Percentiles rank a stretch among this genome's conserved stretches.
These are phyloP conservation scores for Galerina sulciceps DNA, from an alignment of 768 basidiomycete genomes.

Conservation along the genomic window DNA sequence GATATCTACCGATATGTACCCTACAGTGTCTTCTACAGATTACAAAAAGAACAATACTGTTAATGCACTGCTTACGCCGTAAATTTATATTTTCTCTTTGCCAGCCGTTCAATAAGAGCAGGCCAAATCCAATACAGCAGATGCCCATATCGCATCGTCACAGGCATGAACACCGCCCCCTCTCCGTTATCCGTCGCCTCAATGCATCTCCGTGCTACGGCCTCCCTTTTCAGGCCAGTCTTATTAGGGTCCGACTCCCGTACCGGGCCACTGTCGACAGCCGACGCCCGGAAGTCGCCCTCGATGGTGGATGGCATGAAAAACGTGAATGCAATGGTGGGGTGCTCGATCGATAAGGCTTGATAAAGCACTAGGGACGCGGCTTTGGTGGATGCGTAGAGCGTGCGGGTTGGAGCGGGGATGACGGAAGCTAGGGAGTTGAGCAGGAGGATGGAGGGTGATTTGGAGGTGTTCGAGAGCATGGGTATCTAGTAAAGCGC, in stretches of 20 bases:
- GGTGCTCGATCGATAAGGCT: constrained; percentile 80
- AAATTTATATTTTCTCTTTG: constrained; percentile 70
- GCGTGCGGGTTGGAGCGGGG: constrained; percentile 82
- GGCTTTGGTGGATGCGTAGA: constrained; percentile 86
- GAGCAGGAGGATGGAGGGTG: constrained; percentile 78
- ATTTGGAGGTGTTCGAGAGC: constrained; percentile 61
- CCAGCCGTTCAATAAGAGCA: constrained; percentile 56
- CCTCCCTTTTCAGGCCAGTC: constrained; percentile 59
- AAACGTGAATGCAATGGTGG: constrained; percentile 62
- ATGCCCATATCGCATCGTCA: constrained; percentile 48
- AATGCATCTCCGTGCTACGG: constrained; percentile 65
- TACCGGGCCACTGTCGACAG: constrained; percentile 61
- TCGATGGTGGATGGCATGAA: constrained; percentile 74
- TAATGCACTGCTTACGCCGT: neutral
- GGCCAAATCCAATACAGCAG: constrained; percentile 72
- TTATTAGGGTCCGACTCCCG: constrained; percentile 58
- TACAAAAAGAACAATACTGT: neutral
- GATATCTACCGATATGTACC: neutral
- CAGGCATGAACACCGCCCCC: constrained; percentile 63
- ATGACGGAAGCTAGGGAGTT: constrained; percentile 81
- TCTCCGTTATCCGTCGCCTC: constrained; percentile 61
- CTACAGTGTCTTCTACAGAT: neutral
- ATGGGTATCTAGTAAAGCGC: constrained; percentile 67
- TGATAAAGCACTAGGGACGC: constrained; percentile 81
- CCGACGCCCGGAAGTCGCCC: constrained; percentile 79